Base-by-base conservation (phyloP, 441 rosid genomes). In the Biscutella auriculata region DNA sequence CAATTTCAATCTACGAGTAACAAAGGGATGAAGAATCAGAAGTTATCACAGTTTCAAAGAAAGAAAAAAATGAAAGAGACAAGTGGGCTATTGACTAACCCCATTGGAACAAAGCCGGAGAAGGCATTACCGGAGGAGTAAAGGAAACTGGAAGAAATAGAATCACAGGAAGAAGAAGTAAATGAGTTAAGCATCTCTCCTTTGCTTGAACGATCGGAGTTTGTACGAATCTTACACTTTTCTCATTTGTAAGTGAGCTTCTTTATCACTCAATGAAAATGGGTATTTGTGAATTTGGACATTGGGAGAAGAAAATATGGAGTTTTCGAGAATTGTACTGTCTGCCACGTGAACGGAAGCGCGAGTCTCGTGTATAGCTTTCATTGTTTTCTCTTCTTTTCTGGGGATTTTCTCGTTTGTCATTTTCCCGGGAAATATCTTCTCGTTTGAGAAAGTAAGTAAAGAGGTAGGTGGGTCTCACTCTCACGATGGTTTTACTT, bases 321-420 rank as follows among this genome's bases (percentile, higher is more conserved):
- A 19, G 23, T 19, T 19, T 19, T 19, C 23, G 53, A 72, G 67
- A 47, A 55, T 29, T 68, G 46, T 53, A 19, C 23, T 71, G 82
- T 57, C 76, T 54, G 83, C 79, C 95, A 84, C 89, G 91, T 87
- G 92, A 80, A 76, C 64, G 78, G 78, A 58, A 10, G 41, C 45
- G 69, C 43, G 25, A 35, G 51, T 59, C 33, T 19, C 1, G 47
- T 17, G 32, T 6, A 12, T 43, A 21, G 49, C 50, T 54, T 41
- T 63, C 45, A 35, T 26, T 32, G 27, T 19, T 19, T 19, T 19
- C 23, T 35, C 37, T 65, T 37, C 23, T 35, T 49, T 65, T 37
- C 45, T 29, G 14, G 42, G 34, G 17, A 2, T 43, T 59, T 65
- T 65, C 69, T 47, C 19, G 36, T 56, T 65, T 57, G 70, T 65